Evolutionary conservation across 78 protist genomes (phyloP), one percentile per base, ranked within the genome.

Genomic region (Dictyostelium capitatum): DNA sequence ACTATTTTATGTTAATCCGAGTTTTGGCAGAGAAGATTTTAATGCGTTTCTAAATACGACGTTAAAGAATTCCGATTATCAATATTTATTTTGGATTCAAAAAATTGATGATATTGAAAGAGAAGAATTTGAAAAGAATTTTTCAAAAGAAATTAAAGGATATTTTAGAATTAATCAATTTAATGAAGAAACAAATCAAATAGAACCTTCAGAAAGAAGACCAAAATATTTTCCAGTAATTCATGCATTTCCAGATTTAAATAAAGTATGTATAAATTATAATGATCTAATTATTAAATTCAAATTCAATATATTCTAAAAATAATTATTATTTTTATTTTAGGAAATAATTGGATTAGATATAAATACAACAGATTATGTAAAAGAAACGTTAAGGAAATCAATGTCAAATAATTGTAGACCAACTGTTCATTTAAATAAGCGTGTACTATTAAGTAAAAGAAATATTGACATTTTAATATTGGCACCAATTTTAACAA

Each of bases 31-130:
- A 19, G 20, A 32, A 15, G 83, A 74, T 51, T 77, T 64, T 20
- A 25, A 30, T n/a, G 17, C 51, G 28, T 64, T 77, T 87, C 37
- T 46, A 37, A 47, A 54, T 53, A 84, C 43, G 6, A 75, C 83
- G 37, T 28, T 25, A 25, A 15, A 25, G 25, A 69, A 54, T 17
- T 43, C 80, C 54, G 78, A 77, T 59, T 37, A 47, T 30, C 32
- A 77, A 28, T 54, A 53, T 51, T 14, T 87, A 20, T 48, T 51
- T 25, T 87, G 83, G 83, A 15, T 73, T 14, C 25, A 46, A 48
- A 70, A 64, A 28, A 23, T 87, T 11, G 5, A 23, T 2, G 53
- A 78, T 41, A 32, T 14, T 0, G 79, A 87, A 6, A 54, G 93
- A 69, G 8, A 3, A 10, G 10, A 23, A 6, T 87, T 77, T 50